A percentile compares a stretch with the other conserved stretches of the same genome.
Evolutionary conservation across 306 rosid species (phyloP).

Genomic region (Begonia peltatifolia): DNA sequence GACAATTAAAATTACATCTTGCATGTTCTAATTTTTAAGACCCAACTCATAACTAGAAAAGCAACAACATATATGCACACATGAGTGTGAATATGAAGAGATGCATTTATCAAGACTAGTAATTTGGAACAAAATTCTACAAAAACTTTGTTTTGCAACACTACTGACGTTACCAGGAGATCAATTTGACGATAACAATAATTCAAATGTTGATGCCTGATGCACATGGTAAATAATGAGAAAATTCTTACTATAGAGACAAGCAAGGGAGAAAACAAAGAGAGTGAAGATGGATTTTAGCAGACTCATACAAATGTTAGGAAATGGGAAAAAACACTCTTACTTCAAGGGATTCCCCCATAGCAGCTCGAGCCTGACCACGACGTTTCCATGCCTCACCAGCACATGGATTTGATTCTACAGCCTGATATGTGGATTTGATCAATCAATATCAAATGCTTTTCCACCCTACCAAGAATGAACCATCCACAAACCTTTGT

Average conservation of each 20-base stretch:
- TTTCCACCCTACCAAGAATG: slow-evolving; percentile 9
- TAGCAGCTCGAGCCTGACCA: slow-evolving; percentile 99
- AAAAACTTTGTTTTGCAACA: too few relatives aligned
- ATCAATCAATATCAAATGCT: neutral
- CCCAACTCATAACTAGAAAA: too few relatives aligned
- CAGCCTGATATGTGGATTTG: slow-evolving; percentile 43
- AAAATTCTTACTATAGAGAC: neutral
- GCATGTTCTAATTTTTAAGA: too few relatives aligned
- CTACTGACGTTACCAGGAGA: too few relatives aligned
- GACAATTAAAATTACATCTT: too few relatives aligned
- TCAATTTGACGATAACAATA: too few relatives aligned
- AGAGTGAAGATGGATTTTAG: neutral
- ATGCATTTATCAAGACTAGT: too few relatives aligned
- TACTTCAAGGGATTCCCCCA: slow-evolving; percentile 83
- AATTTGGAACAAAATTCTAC: too few relatives aligned
- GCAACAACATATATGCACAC: too few relatives aligned
- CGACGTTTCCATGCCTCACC: slow-evolving; percentile 99
- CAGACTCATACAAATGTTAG: neutral
- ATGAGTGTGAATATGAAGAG: too few relatives aligned
- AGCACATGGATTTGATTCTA: slow-evolving; percentile 73
- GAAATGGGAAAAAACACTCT: slow-evolving; percentile 16
- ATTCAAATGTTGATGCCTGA: too few relatives aligned
- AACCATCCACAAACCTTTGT: slow-evolving; percentile 47
- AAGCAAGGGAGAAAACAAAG: neutral
- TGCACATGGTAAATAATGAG: too few relatives aligned